Base-by-base conservation (phyloP, 805 yeast species). In the Pichia sporocuriosa region DNA sequence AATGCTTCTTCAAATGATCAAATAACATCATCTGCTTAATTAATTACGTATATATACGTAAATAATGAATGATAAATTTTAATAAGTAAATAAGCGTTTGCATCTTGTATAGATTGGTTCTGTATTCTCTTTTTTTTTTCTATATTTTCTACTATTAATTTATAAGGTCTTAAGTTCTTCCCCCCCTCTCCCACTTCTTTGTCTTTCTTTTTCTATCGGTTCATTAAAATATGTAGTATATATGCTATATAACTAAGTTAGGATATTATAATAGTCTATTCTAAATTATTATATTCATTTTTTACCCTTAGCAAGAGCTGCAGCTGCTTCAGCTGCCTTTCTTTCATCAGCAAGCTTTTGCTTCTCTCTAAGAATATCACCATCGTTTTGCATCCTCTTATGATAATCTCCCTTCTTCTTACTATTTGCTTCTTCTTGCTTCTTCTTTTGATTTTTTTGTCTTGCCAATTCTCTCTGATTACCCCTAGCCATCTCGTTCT, bases 401-500 rank as follows among this genome's bases (percentile, higher is more conserved):
- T 72, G 72, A 29, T 95, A 90, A 58, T 87, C 96, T 22, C 97
- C 97, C 7, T 68, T 72, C 55, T 77, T 77, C 67, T 86, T 84
- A 46, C 61, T 61, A 66, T 82, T 82, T 46, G 73, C 70, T 25
- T 65, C 67, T 34, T 76, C 81, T 48, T 77, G 80, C 55, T 75
- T 81, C 64, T 90, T 90, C 69, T 90, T 93, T 61, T 68, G 61
- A 65, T 85, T 86, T 67, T 85, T 90, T 46, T 80, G 85, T 59
- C 98, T 76, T 25, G 97, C 97, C 54, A 84, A 73, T 31, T 90
- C 98, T 63, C 98, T 77, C 66, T 93, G 97, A 63, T 90, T 93
- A 25, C 98, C 98, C 69, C 98, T 77, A 40, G 96, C 81, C 97
- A 90, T 89, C n/a, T n/a, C n/a, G n/a, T n/a, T n/a, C n/a, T n/a